These are phyloP conservation scores for Arabidopsis thaliana DNA, from an alignment of 345 rosid species.

Conservation along the genomic window DNA sequence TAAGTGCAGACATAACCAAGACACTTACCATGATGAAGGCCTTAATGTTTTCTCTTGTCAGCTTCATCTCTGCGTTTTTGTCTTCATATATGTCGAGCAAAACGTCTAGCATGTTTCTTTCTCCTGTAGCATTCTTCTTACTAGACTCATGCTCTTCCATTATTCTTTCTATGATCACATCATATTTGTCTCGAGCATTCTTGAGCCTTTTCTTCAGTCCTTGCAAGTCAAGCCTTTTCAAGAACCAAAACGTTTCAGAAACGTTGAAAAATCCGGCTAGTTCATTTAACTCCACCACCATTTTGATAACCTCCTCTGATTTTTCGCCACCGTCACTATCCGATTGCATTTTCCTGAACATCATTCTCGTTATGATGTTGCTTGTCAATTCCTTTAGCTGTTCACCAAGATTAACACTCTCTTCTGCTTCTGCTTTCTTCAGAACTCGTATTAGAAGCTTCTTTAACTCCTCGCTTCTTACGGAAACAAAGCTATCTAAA, in stretches of 20 bases:
- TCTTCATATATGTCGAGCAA: conserved; percentile 72
- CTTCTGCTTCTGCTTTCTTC: conserved; percentile 51
- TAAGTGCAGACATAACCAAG: neutral
- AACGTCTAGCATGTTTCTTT: conserved; percentile 63
- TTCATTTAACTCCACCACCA: conserved; percentile 65
- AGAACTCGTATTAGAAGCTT: conserved; percentile 48
- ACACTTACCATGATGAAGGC: conserved; percentile 71
- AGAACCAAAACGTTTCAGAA: conserved; percentile 74
- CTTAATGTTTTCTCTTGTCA: conserved; percentile 74
- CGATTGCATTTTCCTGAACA: conserved; percentile 54
- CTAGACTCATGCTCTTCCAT: conserved; percentile 60
- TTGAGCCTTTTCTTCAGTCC: conserved; percentile 65
- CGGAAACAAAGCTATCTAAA: conserved; percentile 50
- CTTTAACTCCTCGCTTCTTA: conserved; percentile 55
- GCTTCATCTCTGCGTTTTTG: conserved; percentile 58
- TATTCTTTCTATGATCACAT: conserved; percentile 68
- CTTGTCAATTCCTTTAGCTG: conserved; percentile 66
- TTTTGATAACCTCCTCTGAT: conserved; percentile 57
- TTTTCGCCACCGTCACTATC: conserved; percentile 39
- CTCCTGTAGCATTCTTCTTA: conserved; percentile 36
- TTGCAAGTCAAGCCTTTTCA: conserved; percentile 63
- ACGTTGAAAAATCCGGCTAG: conserved; percentile 62
- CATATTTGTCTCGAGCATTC: conserved; percentile 64
- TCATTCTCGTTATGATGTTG: conserved; percentile 67
- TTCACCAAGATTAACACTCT: conserved; percentile 53